These are phyloP conservation scores for Botrytis medusae DNA, from an alignment of 2,329 filamentous ascomycete genomes.

Conservation along the genomic window DNA sequence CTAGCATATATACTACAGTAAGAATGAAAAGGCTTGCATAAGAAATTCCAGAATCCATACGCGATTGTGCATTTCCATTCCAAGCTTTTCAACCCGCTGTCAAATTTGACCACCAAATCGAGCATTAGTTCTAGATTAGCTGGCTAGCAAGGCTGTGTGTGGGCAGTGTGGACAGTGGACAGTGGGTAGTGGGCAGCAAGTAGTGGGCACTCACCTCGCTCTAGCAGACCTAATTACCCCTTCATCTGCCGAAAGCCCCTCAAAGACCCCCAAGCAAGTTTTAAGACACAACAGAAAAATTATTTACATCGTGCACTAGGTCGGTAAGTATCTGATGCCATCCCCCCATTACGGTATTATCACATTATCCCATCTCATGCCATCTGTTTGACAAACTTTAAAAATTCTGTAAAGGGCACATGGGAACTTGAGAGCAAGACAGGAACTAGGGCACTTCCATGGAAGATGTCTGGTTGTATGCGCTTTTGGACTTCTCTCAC, in stretches of 20 bases:
- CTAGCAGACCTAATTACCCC: constrained; percentile 1
- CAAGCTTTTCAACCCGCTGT: neutral
- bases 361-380: neutral
- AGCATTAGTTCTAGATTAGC: neutral
- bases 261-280: neutral
- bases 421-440: neutral
- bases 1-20: neutral
- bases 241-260: constrained; percentile 16
- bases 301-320: neutral
- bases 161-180: no score
- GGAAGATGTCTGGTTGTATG: neutral
- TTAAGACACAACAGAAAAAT: neutral
- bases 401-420: neutral
- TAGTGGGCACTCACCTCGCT: neutral
- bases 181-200: neutral
- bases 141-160: neutral
- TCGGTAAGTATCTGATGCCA: neutral
- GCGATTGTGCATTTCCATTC: neutral
- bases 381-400: neutral
- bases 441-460: neutral
- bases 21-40: neutral
- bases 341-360: neutral
- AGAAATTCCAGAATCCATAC: neutral
- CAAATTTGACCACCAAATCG: constrained; percentile 4
- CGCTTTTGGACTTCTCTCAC: neutral